phyloP scores from a whole-genome alignment of 106 monocot genomes.

The Ottelia alismoides region DNA sequence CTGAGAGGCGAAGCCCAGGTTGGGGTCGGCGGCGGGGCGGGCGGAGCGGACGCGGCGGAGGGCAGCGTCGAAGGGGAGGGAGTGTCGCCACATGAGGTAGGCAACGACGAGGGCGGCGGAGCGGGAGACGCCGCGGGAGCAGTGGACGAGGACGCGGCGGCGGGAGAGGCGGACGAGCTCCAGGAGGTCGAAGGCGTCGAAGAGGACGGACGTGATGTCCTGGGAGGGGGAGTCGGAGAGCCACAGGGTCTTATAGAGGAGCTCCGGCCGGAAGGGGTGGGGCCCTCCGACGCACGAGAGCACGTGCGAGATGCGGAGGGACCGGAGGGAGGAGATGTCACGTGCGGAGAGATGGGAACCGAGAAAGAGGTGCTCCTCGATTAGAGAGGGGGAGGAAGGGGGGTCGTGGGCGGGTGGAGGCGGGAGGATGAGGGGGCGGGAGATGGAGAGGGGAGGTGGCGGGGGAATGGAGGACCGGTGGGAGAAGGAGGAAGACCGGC shows the following conservation, averaged over 20 bases:
- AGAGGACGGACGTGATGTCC: slow-evolving; percentile 64
- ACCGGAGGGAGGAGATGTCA: slow-evolving; percentile 38
- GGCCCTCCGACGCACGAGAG: slow-evolving; percentile 82
- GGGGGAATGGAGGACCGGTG: slow-evolving; percentile 34
- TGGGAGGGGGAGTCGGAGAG: slow-evolving; percentile 62
- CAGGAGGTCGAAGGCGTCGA: slow-evolving; percentile 71
- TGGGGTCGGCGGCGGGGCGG: slow-evolving; percentile 48
- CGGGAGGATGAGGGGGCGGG: slow-evolving; percentile 9
- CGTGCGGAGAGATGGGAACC: slow-evolving; percentile 54
- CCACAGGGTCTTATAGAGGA: slow-evolving; percentile 58
- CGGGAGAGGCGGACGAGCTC: slow-evolving; percentile 25
- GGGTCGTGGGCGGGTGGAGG: slow-evolving; percentile 4
- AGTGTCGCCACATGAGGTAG: slow-evolving; percentile 64
- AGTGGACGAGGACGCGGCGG: slow-evolving; percentile 61
- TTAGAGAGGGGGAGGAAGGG: slow-evolving; percentile 32
- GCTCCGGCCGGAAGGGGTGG: slow-evolving; percentile 39
- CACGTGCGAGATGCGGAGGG: slow-evolving; percentile 66
- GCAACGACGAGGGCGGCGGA: slow-evolving; percentile 66
- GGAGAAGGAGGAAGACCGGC: slow-evolving; percentile 10
- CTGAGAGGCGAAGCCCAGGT: slow-evolving; percentile 73
- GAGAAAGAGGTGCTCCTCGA: slow-evolving; percentile 60
- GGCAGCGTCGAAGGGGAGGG: slow-evolving; percentile 40
- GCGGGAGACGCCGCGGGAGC: slow-evolving; percentile 52
- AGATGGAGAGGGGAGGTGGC: slow-evolving; percentile 24
- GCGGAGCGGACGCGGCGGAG: slow-evolving; percentile 40